phyloP scores from a whole-genome alignment of 495 filamentous ascomycete genomes.

The Coniosporium apollinis region DNA sequence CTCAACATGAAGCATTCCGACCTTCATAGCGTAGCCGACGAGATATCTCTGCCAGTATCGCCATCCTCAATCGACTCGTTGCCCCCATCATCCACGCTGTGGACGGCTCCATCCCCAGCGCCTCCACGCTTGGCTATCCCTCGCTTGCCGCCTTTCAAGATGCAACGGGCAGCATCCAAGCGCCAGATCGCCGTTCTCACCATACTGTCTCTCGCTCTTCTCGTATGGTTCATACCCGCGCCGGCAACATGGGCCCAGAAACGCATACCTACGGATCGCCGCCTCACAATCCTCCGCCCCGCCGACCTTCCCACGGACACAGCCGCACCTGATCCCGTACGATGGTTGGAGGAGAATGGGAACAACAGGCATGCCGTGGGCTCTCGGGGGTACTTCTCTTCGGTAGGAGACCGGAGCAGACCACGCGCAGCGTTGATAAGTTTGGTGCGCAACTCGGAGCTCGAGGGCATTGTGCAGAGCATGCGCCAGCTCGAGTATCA shows the following conservation, averaged over 20 bases:
- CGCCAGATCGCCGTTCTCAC: conserved; percentile 13
- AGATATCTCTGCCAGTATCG: background rate
- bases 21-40: too few species aligned
- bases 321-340: conserved; percentile 16
- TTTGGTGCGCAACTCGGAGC: conserved; percentile 22
- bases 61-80: background rate
- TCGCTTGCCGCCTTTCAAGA: background rate
- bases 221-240: conserved; percentile 18
- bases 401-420: background rate
- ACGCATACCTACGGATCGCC: conserved; percentile 1
- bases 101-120: background rate
- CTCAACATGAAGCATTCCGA: too few species aligned
- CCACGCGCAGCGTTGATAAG: conserved; percentile 22
- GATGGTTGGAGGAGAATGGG: conserved; percentile 24
- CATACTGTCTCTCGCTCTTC: conserved; percentile 13
- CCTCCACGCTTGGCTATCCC: background rate
- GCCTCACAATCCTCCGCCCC: conserved; percentile 14
- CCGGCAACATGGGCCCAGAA: conserved; percentile 10
- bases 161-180: conserved; percentile 10
- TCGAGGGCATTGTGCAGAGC: conserved; percentile 22
- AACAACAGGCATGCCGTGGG: conserved; percentile 21
- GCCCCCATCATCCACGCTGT: background rate
- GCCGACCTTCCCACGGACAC: conserved; percentile 5
- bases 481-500: conserved; percentile 24
- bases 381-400: too few species aligned